Evolutionary conservation across 2,329 filamentous ascomycete species (phyloP), one percentile per base, ranked within the genome.

Genomic region (Penicillium aurantiogriseum): DNA sequence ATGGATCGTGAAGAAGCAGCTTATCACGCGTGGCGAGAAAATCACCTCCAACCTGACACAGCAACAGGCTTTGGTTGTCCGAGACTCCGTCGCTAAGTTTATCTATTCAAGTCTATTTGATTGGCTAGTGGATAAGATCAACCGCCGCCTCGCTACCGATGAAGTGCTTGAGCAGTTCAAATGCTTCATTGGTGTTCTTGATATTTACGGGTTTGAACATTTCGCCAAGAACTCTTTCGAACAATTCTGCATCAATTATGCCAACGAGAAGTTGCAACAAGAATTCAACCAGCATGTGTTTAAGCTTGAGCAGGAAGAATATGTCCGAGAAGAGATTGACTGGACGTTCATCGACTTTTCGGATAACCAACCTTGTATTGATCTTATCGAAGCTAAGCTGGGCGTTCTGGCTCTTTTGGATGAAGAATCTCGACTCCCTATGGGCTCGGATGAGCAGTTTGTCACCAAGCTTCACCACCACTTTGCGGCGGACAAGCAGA

Each of bases 341-440:
- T 99, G 94, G 94, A 97, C 90, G 10, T 99, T 99, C 73, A 99
- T 99, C 73, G 94, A 99, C 73, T 99, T 99, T 76, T 96, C 93
- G 6, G 94, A 99, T 77, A 99, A 99, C 69, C 94, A 99, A 78
- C 94, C 94, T 19, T 99, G 94, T 79, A 99, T 99, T 69, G 94
- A 99, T 74, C 80, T 99, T 52, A 99, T 99, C 66, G 94, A 99
- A 79, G 93, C 92, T 66, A 97, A 96, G 76, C 85, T 99, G 66
- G 94, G 94, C 76, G 89, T 99, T 51, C 78, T 99, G 62, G 91
- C 93, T 21, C 82, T 99, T 29, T 81, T 99, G 39, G 94, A 99
- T 68, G 95, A 99, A 79, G 94, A 99, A 76, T 97, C 93, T 19
- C 87, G 94, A 64, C 80, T 99, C 58, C 94, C 94, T 13, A 97